Base-by-base conservation (phyloP, 345 rosid genomes). In the Laguncularia racemosa region DNA sequence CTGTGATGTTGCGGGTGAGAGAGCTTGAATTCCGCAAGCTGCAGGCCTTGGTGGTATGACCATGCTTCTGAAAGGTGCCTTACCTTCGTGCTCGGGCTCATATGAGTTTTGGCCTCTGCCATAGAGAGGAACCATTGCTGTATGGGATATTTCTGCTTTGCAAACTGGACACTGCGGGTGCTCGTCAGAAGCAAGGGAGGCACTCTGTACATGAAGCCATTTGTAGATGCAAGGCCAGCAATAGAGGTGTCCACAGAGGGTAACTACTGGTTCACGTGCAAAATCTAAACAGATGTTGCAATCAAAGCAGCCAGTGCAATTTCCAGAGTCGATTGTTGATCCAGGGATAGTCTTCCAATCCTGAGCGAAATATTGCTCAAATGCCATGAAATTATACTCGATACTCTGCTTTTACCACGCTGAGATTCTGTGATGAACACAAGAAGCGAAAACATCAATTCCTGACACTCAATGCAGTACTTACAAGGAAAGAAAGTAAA, bases 111-210 rank as follows among this genome's bases (percentile, higher is more conserved):
- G 64, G 67, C 97, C 95, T 13, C 83, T 79, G 53, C 96, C 95
- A 14, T 92, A 92, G 53, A 92, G 89, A 28, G 98, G 98, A 57
- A 92, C 95, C 82, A 92, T 61, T 16, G 92, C 74, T 47, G 79
- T 56, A 57, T 72, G 65, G 7, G 91, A 74, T 61, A 86, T 75
- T 59, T 58, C 73, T 8, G 93, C 72, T 72, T 92, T 92, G 78
- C 98, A 92, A 15, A 92, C 84, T 2, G 95, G 98, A 64, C 98
- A 92, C 18, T 44, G 62, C 1, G 62, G 68, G 50, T 70, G 79
- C 17, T 70, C 84, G 16, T 77, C 54, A n/a, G 63, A 46, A 43
- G 47, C 54, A 46, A 59, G 64, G 0, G 70, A 66, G 28, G 48
- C 21, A 23, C 70, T 58, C 52, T 66, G 70, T 47, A 66, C 59